A percentile compares a stretch with the other conserved stretches of the same genome.
These are phyloP conservation scores for Stemphylium vesicarium DNA, from an alignment of 2,329 filamentous ascomycete genomes.

Conservation along the genomic window DNA sequence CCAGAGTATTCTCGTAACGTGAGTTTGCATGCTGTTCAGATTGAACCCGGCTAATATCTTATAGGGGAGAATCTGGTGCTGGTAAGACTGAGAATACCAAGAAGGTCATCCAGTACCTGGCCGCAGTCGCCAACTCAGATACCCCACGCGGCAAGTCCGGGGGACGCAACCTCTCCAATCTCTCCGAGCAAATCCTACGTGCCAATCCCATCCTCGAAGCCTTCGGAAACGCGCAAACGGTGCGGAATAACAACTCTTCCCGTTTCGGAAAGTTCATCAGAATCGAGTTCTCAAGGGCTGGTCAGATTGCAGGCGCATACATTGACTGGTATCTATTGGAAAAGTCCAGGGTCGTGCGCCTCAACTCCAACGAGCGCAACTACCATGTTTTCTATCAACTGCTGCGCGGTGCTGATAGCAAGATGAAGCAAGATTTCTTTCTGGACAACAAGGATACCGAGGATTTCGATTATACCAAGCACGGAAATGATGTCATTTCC, in stretches of 20 bases:
- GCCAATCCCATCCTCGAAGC: constrained; percentile 98
- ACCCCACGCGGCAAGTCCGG: constrained; percentile 66
- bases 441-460: constrained; percentile 77
- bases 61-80: constrained; percentile 87
- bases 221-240: constrained; percentile 97
- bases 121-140: constrained; percentile 88
- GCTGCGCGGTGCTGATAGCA: constrained; percentile 77
- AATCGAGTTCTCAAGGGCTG: constrained; percentile 87
- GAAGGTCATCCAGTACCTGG: constrained; percentile 98
- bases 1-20: constrained; percentile 95
- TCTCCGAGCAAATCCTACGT: constrained; percentile 94
- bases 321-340: constrained; percentile 99
- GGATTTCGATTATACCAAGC: constrained; percentile 89
- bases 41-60: constrained; percentile 22
- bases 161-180: constrained; percentile 74
- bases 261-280: constrained; percentile 98
- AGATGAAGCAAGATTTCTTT: constrained; percentile 77
- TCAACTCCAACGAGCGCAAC: constrained; percentile 87
- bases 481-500: constrained; percentile 88
- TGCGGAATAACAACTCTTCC: constrained; percentile 97
- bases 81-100: constrained; percentile 99
- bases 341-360: constrained; percentile 93
- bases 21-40: constrained; percentile 34
- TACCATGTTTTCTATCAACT: constrained; percentile 99
- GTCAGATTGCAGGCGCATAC: constrained; percentile 92